These are phyloP conservation scores for Scedosporium aurantiacum DNA, from an alignment of 2,329 filamentous ascomycete species.

Conservation along the genomic window DNA sequence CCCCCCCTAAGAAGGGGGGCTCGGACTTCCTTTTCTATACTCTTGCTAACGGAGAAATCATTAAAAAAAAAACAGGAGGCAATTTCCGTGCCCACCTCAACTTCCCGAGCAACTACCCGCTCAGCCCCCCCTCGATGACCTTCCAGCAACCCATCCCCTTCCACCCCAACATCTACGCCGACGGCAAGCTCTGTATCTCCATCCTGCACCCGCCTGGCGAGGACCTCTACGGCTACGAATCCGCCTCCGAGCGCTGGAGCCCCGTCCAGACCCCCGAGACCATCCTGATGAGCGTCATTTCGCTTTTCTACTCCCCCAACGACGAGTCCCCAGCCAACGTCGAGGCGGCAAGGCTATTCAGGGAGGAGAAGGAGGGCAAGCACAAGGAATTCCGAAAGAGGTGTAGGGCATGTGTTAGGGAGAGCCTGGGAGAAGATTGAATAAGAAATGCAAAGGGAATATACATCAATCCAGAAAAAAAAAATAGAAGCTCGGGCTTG, in stretches of 20 bases:
- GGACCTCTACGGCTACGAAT: conserved; percentile 89
- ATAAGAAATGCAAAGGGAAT: neutral
- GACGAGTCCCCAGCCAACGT: conserved; percentile 93
- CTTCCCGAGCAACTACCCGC: conserved; percentile 80
- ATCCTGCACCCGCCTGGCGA: conserved; percentile 94
- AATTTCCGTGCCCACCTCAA: conserved; percentile 79
- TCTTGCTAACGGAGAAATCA: neutral
- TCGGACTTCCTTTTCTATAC: no score
- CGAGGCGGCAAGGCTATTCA: conserved; percentile 79
- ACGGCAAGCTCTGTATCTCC: conserved; percentile 87
- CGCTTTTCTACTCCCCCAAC: conserved; percentile 83
- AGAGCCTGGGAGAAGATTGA: conserved; percentile 66
- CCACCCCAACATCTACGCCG: conserved; percentile 88
- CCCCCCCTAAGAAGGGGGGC: no score
- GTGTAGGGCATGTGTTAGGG: conserved; percentile 68
- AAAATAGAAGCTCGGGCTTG: no score
- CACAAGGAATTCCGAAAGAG: conserved; percentile 65
- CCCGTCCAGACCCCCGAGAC: conserved; percentile 94
- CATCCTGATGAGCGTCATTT: conserved; percentile 84
- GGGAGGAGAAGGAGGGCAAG: conserved; percentile 57
- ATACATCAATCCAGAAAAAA: no score
- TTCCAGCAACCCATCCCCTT: conserved; percentile 77
- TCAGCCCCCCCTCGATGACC: conserved; percentile 76
- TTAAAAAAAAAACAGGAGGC: conserved; percentile 48
- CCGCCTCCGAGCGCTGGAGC: conserved; percentile 80